phyloP scores from a whole-genome alignment of 1,284 basidiomycete genomes.

The Ganoderma leucocontextum region DNA sequence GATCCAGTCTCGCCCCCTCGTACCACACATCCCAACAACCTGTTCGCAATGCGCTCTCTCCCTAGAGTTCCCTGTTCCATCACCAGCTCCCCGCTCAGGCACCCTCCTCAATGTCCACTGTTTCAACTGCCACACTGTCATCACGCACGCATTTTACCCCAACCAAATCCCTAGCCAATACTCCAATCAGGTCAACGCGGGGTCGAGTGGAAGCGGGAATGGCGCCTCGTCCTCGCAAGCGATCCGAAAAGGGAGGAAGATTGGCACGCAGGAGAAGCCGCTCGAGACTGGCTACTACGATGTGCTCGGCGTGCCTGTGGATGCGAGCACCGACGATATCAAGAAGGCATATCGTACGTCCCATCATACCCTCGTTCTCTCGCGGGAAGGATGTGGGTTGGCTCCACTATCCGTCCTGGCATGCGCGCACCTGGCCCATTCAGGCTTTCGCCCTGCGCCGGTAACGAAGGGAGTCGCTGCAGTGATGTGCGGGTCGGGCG shows the following conservation, averaged over 20 bases:
- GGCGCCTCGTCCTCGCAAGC: constrained; percentile 37
- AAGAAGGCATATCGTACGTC: constrained; percentile 92
- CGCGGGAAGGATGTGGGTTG: not conserved
- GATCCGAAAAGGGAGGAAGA: constrained; percentile 64
- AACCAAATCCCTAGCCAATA: constrained; percentile 55
- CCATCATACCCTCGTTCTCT: not conserved
- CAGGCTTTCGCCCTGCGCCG: not conserved
- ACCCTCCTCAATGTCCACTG: constrained; percentile 78
- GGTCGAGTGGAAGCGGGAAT: constrained; percentile 34
- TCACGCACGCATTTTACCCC: constrained; percentile 71
- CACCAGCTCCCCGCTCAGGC: constrained; percentile 67
- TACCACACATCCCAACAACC: constrained; percentile 68
- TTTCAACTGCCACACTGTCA: constrained; percentile 65
- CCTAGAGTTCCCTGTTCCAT: constrained; percentile 81
- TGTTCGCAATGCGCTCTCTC: constrained; percentile 69
- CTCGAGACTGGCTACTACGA: constrained; percentile 93
- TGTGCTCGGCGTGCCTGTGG: constrained; percentile 77
- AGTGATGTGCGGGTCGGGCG: too few relatives aligned
- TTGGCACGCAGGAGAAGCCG: constrained; percentile 89
- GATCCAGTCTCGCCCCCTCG: constrained; percentile 66
- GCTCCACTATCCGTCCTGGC: not conserved
- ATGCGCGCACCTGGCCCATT: not conserved
- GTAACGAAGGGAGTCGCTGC: too few relatives aligned
- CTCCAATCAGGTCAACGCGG: constrained; percentile 18
- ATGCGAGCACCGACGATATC: constrained; percentile 85